Evolutionary conservation across 306 rosid species (phyloP), one percentile per base, ranked within the genome.

Genomic region (Cicer chorassanicum): DNA sequence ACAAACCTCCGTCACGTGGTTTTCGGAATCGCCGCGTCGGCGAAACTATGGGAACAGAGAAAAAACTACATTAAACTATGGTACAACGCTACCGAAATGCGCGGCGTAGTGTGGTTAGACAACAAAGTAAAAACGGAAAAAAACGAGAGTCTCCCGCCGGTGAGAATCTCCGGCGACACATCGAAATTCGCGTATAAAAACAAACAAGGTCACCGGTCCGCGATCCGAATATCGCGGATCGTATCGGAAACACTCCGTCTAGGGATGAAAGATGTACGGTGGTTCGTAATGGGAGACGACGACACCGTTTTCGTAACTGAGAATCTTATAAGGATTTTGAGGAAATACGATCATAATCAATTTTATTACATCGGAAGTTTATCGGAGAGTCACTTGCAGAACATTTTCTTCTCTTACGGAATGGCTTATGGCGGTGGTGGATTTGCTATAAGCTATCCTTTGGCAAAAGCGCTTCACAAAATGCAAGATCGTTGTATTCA

Each of bases 401-500:
- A 95, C 81, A 95, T 95, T 0, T 92, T 75, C 63, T 95, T 95
- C 81, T 95, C 99, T 4, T 95, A 95, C 39, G 90, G 90, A 4
- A 95, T 95, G 99, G 99, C 99, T 2, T 95, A 95, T 44, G 99
- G 99, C 0, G 99, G 99, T 8, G 99, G 99, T 0, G 99, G 99
- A 1, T 95, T 95, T 43, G 99, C 99, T 0, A 90, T 95, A 11
- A 95, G 99, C 74, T 92, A 88, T 54, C 97, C 98, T 0, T 51
- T 95, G 6, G 99, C 99, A 0, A 65, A 73, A 50, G 99, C 99
- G 0, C 77, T 95, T 0, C 38, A 79, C 11, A 82, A 68, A 76
- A 95, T 95, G 96, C 99, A 95, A 67, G 99, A 95, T 74, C 82
- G 91, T 2, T 95, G 99, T 57, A 92, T 95, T 34, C 93, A 90